These are phyloP conservation scores for Sherardia arvensis DNA, from an alignment of 257 asterid genomes.

Conservation along the genomic window DNA sequence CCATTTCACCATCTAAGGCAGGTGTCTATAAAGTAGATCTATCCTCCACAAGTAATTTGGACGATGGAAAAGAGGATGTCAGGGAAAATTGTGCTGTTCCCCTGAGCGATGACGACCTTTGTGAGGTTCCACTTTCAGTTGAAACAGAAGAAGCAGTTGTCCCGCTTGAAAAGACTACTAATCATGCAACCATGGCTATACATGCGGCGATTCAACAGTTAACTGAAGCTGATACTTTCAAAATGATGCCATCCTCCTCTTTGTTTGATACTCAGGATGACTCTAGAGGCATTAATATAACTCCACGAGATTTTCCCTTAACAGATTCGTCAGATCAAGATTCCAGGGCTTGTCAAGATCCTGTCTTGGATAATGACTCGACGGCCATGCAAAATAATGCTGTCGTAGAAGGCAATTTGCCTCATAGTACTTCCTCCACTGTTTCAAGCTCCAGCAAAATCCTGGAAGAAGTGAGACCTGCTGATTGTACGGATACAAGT, in stretches of 20 bases:
- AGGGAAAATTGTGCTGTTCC: constrained; percentile 22
- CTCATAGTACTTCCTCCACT: constrained; percentile 18
- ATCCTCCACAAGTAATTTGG: constrained; percentile 12
- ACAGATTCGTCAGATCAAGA: constrained; percentile 13
- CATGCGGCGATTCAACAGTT: not conserved
- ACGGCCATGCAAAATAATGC: constrained; percentile 12
- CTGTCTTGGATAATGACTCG: constrained; percentile 25
- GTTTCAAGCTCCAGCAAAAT: constrained; percentile 14
- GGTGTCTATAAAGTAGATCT: constrained; percentile 20
- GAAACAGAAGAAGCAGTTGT: constrained; percentile 21
- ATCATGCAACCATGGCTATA: constrained; percentile 9
- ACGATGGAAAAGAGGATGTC: constrained; percentile 21
- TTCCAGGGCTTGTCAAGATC: constrained; percentile 12
- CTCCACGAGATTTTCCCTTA: constrained; percentile 7
- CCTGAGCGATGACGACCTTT: constrained; percentile 28
- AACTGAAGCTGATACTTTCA: not conserved
- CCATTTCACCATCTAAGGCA: constrained; percentile 13
- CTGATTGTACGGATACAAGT: constrained; percentile 12
- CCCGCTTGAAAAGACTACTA: constrained; percentile 9
- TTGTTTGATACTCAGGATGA: constrained; percentile 21
- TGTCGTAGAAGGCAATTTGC: constrained; percentile 17
- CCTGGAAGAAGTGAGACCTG: constrained; percentile 14
- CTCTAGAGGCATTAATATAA: constrained; percentile 11
- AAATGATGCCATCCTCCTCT: not conserved
- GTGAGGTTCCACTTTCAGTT: constrained; percentile 11